Conservation (phyloP, 2,329 filamentous ascomycete species). For the Leptoxyphium fumago region DNA sequence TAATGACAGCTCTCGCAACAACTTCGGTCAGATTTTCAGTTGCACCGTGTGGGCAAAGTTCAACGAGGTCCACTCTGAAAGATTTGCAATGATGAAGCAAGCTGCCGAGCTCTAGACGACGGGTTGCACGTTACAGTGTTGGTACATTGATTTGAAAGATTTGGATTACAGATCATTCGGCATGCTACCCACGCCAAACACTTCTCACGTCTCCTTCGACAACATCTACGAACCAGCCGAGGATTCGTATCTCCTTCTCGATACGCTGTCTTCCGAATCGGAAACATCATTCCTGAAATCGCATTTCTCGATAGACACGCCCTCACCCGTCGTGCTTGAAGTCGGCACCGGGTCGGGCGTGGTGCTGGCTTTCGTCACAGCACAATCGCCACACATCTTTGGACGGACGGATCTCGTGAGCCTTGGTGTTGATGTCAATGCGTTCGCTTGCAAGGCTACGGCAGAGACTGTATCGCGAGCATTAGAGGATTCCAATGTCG, state of each 20-base stretch:
- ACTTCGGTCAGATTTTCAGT: too few relatives aligned
- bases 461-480: conserved; percentile 48
- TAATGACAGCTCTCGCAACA: too few relatives aligned
- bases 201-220: conserved; percentile 77
- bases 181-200: conserved; percentile 91
- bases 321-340: conserved; percentile 54
- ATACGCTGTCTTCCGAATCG: conserved; percentile 62
- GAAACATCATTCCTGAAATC: conserved; percentile 55
- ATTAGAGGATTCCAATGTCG: conserved; percentile 16
- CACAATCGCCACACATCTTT: conserved; percentile 59
- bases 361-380: conserved; percentile 75
- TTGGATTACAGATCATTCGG: conserved; percentile 1
- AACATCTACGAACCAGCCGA: conserved; percentile 90
- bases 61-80: too few relatives aligned
- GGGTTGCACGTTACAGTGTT: too few relatives aligned
- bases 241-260: conserved; percentile 86
- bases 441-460: conserved; percentile 67
- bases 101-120: too few relatives aligned
- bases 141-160: background rate
- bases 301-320: conserved; percentile 36
- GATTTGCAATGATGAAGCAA: too few relatives aligned
- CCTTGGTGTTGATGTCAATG: conserved; percentile 71
- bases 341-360: conserved; percentile 86
- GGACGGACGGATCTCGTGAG: conserved; percentile 55
- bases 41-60: too few relatives aligned